Evolutionary conservation across 2,329 filamentous ascomycete species (phyloP).

Genomic region (Epichloe typhina): DNA sequence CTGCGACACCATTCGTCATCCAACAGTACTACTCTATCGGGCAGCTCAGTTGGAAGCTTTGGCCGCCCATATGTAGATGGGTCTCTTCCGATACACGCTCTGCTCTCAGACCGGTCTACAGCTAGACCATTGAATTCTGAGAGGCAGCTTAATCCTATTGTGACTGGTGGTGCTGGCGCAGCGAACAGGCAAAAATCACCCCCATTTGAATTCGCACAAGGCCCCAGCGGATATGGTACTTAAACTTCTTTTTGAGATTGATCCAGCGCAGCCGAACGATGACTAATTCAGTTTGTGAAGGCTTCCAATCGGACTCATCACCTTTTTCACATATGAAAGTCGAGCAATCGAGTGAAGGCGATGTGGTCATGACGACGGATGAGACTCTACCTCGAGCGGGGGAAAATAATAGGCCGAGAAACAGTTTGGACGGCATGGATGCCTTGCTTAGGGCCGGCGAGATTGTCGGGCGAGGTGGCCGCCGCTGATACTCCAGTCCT

Average conservation of each 20-base stretch:
- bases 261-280: slow-evolving; percentile 6
- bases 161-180: slow-evolving; percentile 5
- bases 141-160: slow-evolving; percentile 7
- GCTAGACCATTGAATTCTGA: slow-evolving; percentile 6
- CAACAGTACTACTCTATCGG: slow-evolving; percentile 27
- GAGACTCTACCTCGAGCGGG: slow-evolving; percentile 10
- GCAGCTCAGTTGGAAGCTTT: slow-evolving; percentile 22
- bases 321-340: slow-evolving; percentile 19
- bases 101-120: slow-evolving; percentile 30
- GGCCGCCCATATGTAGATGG: slow-evolving; percentile 34
- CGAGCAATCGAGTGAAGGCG: slow-evolving; percentile 16
- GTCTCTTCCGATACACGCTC: slow-evolving; percentile 39
- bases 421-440: slow-evolving; percentile 41
- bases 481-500: slow-evolving; percentile 8
- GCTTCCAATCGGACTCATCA: slow-evolving; percentile 21
- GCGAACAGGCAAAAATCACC: slow-evolving; percentile 14
- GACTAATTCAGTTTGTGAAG: slow-evolving; percentile 19
- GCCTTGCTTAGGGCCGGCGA: slow-evolving; percentile 46
- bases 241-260: slow-evolving; percentile 7
- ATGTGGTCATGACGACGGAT: slow-evolving; percentile 19
- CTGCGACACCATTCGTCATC: slow-evolving; percentile 34
- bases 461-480: slow-evolving; percentile 36
- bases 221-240: slow-evolving; percentile 24
- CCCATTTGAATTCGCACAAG: slow-evolving; percentile 12
- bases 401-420: slow-evolving; percentile 10